Base-by-base conservation (phyloP, 768 basidiomycete species). In the Kwoniella bestiolae region DNA sequence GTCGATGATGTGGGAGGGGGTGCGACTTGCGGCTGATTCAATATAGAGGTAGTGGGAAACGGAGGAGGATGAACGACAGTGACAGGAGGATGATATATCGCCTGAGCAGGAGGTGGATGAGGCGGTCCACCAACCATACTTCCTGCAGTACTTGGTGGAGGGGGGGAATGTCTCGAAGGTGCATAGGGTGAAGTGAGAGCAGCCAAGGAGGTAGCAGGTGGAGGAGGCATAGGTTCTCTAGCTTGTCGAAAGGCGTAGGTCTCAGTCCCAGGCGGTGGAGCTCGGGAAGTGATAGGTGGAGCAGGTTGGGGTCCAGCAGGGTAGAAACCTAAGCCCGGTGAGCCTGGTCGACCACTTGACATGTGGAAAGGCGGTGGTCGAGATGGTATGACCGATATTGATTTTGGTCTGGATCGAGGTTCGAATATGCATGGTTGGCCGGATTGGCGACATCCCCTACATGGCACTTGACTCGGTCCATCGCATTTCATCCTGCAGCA, bases 401-500 rank as follows among this genome's bases (percentile, higher is more conserved):
- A 78, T 66, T 78, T 78, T 21, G 77, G 77, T 53, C 77, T 58
- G 21, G 65, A 60, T 8, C 77, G 70, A 50, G 77, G 56, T 65
- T 78, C 77, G 41, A 78, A 78, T 3, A 78, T 65, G 45, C 77
- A 78, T 23, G 68, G 65, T 41, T 65, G 65, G 26, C 69, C 69
- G 2, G 77, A 59, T 68, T 70, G 69, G 32, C 74, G 57, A 63
- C 77, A 78, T 8, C 77, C 77, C 57, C 74, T 61, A 66, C 77
- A 78, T 21, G 77, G 77, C 18, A 73, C 52, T 34, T 71, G 66
- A 26, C 55, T 58, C 2, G 77, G 77, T 32, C 77, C 77, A 60
- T 78, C 77, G 44, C 77, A 78, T 66, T 78, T 78, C 77, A 78
- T 78, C 47, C 77, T 78, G 58, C 6, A 21, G 2, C 29, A 28